These are phyloP conservation scores for Spergularia marina DNA, from an alignment of 148 eudicot species.

Conservation along the genomic window DNA sequence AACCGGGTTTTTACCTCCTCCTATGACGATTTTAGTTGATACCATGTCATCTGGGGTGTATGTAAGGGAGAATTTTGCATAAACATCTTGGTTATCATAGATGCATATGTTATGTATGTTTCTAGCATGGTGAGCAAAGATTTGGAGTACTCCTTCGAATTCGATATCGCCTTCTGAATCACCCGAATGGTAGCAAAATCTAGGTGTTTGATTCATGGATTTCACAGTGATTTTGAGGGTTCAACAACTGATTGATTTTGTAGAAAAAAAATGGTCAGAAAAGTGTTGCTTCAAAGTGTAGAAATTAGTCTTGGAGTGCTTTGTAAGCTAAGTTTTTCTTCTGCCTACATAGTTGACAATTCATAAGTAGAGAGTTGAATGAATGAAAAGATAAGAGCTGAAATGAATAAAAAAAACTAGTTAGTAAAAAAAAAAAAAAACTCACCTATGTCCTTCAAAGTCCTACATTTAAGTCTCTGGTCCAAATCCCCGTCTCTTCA, in stretches of 20 bases:
- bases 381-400: not conserved
- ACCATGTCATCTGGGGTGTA: slow-evolving; percentile 64
- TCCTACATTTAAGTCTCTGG: no score
- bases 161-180: slow-evolving; percentile 34
- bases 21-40: slow-evolving; percentile 50
- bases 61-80: slow-evolving; percentile 83
- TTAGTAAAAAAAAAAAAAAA: not conserved
- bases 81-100: slow-evolving; percentile 79
- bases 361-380: not conserved
- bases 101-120: slow-evolving; percentile 86
- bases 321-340: slow-evolving; percentile 8
- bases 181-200: slow-evolving; percentile 35
- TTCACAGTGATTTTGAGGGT: slow-evolving; percentile 30
- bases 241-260: not conserved
- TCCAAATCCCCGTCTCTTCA: no score
- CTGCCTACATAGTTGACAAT: not conserved
- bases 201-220: slow-evolving; percentile 36
- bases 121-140: slow-evolving; percentile 75
- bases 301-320: not conserved
- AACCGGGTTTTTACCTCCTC: slow-evolving; percentile 80
- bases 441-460: no score
- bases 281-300: slow-evolving; percentile 12
- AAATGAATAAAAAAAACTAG: not conserved
- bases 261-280: not conserved
- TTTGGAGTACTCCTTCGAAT: slow-evolving; percentile 51